Evolutionary conservation across 139 green algal species (phyloP), one percentile per base, ranked within the genome.

Genomic region (Mychonastes homosphaera): DNA sequence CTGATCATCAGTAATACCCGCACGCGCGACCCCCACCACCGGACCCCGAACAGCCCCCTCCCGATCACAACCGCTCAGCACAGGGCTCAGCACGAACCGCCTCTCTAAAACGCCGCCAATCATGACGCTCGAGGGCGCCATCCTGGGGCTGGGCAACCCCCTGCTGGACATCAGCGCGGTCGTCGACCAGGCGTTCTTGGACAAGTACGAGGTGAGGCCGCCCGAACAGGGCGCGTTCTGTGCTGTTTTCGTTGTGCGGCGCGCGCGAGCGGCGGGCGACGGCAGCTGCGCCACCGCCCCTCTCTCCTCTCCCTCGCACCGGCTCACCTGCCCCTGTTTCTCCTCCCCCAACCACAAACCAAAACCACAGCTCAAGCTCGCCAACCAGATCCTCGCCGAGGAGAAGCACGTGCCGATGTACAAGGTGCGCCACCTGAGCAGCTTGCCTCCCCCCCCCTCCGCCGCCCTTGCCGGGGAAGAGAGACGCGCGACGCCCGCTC

Each of bases 381-480:
- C 87, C 54, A 85, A 99, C 70, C 91, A 97, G 64, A 98, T 99
- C 56, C 78, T 99, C 16, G 92, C 92, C 0, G 92, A 99, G 77
- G 89, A 98, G 44, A 88, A 89, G 74, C 92, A 99, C 68, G 56
- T 91, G 53, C 83, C 87, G 6, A 86, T 99, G 74, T 99, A 88
- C 75, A 65, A 77, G 79, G 84, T 84, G 50, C 13, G 54, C 29
- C 4, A 12, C 13, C 13, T 13, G 13, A n/a, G n/a, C n/a, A n/a
- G n/a, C n/a, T n/a, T n/a, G n/a, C n/a, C n/a, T n/a, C 44, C 44
- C 7, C 12, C 36, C 13, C 12, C 36, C 36, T 44, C 36, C 12
- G 10, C 12, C 36, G 12, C 36, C 13, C 36, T 10, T 44, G 10
- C 36, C 36, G 13, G 12, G 10, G 36, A 13, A 44, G 36, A 44